Percentiles rank a stretch among this genome's conserved stretches.
These are phyloP conservation scores for Corchorus capsularis DNA, from an alignment of 345 rosid genomes.

Conservation along the genomic window DNA sequence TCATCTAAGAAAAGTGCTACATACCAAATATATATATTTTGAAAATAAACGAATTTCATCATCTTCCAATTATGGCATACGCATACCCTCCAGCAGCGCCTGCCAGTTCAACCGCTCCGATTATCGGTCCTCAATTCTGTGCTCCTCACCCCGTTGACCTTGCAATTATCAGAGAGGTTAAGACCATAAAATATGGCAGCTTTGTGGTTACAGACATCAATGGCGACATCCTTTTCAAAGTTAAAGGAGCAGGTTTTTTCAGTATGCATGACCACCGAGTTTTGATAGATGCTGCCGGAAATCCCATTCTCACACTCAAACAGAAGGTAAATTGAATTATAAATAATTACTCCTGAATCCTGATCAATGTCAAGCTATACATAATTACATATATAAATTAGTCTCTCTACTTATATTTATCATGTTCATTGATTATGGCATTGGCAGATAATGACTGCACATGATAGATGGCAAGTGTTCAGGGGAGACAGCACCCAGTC, in stretches of 20 bases:
- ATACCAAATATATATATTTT: no score
- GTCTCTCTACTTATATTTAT: neutral
- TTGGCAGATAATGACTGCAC: slow-evolving; percentile 40
- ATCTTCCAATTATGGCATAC: slow-evolving; percentile 9
- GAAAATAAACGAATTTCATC: no score
- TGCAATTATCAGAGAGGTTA: slow-evolving; percentile 34
- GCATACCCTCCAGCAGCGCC: neutral
- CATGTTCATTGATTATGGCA: slow-evolving; percentile 6
- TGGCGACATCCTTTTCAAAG: slow-evolving; percentile 43
- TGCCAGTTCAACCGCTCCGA: slow-evolving; percentile 19
- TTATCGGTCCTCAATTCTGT: slow-evolving; percentile 38
- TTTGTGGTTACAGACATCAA: slow-evolving; percentile 40
- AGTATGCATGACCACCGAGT: slow-evolving; percentile 33
- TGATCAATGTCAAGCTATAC: no score
- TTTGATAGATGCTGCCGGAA: slow-evolving; percentile 33
- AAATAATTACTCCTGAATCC: no score
- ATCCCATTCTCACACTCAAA: slow-evolving; percentile 34
- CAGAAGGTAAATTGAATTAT: slow-evolving; percentile 26
- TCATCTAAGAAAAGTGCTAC: no score
- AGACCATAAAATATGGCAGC: slow-evolving; percentile 40
- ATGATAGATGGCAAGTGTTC: slow-evolving; percentile 49
- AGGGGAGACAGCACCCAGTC: slow-evolving; percentile 44
- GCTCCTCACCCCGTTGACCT: slow-evolving; percentile 40
- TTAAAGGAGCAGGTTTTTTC: slow-evolving; percentile 26
- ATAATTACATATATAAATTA: no score